Evolutionary conservation across 768 basidiomycete species (phyloP), one percentile per base, ranked within the genome.

Genomic region (Naganishia randhawae): DNA sequence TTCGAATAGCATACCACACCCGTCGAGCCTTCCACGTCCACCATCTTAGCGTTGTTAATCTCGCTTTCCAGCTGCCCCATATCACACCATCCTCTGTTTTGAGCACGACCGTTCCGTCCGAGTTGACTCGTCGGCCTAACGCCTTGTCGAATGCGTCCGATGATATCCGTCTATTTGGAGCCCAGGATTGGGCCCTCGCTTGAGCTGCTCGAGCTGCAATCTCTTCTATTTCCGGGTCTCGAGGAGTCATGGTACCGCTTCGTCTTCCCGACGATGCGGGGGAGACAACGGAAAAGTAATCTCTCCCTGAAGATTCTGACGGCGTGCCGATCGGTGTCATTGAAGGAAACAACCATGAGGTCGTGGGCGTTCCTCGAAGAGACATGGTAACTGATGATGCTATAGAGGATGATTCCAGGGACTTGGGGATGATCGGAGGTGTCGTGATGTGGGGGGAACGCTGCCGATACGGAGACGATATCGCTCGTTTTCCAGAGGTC

Each of bases 241-340:
- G 53, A 29, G 66, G 54, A 17, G 52, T 67, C 53, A 67, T 45
- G 3, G 52, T 57, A 19, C 37, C 41, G 31, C 55, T 50, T 31
- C 54, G 19, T n/a, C 35, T 31, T 1, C 25, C 39, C 25, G 54
- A 55, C 41, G 41, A 55, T 2, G 54, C 39, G 4, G 66, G 55
- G 6, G 66, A 67, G 11, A 42, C 53, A 22, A 41, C 57, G 10
- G 66, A 67, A 39, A 67, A 67, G 16, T 67, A 67, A 61, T 67
- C 66, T 42, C 39, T 65, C 9, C 31, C 35, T 35, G 33, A n/a
- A 16, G 52, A 4, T 22, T 61, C 57, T 9, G 57, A 61, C 29
- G 57, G 37, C 17, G 57, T 61, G 25, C 57, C 37, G n/a, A 61
- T n/a, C 5, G 57, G 57, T 7, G 57, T 61, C 57, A 61, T 61